These are phyloP conservation scores for Leccinum uliginosum DNA, from an alignment of 768 basidiomycete species.

Conservation along the genomic window DNA sequence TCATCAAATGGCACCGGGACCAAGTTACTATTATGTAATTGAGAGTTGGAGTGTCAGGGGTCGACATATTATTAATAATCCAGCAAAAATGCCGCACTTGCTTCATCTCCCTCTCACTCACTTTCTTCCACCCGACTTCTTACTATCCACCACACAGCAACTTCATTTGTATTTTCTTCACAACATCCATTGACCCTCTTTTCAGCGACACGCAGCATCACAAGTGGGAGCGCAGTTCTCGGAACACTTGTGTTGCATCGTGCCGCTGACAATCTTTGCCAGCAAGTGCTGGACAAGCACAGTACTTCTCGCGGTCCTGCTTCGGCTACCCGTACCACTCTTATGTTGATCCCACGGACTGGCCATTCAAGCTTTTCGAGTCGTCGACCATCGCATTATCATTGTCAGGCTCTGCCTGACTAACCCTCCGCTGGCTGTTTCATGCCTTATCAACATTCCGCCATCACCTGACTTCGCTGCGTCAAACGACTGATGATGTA, in stretches of 20 bases:
- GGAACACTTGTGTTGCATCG: constrained; percentile 33
- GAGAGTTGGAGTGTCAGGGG: not conserved
- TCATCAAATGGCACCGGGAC: too few species aligned
- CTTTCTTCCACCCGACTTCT: not conserved
- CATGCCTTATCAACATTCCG: not conserved
- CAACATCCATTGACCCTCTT: not conserved
- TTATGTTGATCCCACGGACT: not conserved
- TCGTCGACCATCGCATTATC: not conserved
- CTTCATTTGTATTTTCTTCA: not conserved
- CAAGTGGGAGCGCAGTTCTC: constrained; percentile 47
- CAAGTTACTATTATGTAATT: not conserved
- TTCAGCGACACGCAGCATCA: constrained; percentile 16
- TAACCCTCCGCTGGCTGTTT: not conserved
- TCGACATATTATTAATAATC: constrained; percentile 11
- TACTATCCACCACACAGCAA: not conserved
- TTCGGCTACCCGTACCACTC: not conserved
- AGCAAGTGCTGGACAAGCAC: not conserved
- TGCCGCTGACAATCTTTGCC: constrained; percentile 5
- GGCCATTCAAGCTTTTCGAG: not conserved
- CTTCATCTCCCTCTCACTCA: not conserved
- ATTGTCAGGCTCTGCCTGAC: not conserved
- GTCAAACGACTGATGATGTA: not conserved
- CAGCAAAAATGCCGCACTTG: constrained; percentile 39
- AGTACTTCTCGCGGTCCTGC: not conserved
- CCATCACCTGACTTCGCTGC: constrained; percentile 8